These are phyloP conservation scores for Blastobotrys attinorum DNA, from an alignment of 805 yeast genomes.

Conservation along the genomic window DNA sequence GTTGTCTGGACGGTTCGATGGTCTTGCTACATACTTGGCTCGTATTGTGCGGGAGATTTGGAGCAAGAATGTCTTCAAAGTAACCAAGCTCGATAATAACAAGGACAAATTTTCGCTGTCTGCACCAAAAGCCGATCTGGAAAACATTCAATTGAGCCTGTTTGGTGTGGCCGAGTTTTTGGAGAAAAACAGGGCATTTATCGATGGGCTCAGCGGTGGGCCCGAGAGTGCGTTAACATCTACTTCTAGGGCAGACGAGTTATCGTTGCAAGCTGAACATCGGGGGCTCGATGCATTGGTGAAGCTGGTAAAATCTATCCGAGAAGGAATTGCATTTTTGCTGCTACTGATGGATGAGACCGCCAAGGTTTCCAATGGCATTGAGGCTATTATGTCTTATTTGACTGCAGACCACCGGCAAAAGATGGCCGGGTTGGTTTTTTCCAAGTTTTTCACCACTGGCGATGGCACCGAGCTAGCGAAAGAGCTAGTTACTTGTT, in stretches of 20 bases:
- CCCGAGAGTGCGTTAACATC: conserved; percentile 20
- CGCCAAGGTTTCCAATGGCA: conserved; percentile 33
- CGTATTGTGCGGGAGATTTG: conserved; percentile 75
- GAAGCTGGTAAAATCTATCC: conserved; percentile 65
- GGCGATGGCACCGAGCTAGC: conserved; percentile 54
- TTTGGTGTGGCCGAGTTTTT: conserved; percentile 30
- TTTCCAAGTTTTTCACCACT: conserved; percentile 73
- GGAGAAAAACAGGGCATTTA: conserved; percentile 37
- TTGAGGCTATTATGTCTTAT: conserved; percentile 62
- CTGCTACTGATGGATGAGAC: conserved; percentile 71
- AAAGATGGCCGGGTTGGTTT: conserved; percentile 57
- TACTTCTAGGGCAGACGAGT: conserved; percentile 25
- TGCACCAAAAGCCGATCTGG: conserved; percentile 18
- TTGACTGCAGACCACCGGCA: conserved; percentile 61
- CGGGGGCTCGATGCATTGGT: conserved; percentile 75
- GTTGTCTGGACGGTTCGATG: conserved; percentile 86
- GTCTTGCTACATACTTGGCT: conserved; percentile 69
- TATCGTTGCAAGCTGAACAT: conserved; percentile 69
- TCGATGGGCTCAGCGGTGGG: conserved; percentile 33
- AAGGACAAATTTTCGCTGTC: conserved; percentile 13
- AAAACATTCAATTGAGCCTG: conserved; percentile 24
- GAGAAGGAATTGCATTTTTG: conserved; percentile 85
- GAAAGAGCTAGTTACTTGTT: conserved; percentile 79
- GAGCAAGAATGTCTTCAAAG: conserved; percentile 48
- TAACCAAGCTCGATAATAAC: conserved; percentile 3